phyloP scores from a whole-genome alignment of 768 basidiomycete genomes.

The Lanmaoa pseudosensibilis region DNA sequence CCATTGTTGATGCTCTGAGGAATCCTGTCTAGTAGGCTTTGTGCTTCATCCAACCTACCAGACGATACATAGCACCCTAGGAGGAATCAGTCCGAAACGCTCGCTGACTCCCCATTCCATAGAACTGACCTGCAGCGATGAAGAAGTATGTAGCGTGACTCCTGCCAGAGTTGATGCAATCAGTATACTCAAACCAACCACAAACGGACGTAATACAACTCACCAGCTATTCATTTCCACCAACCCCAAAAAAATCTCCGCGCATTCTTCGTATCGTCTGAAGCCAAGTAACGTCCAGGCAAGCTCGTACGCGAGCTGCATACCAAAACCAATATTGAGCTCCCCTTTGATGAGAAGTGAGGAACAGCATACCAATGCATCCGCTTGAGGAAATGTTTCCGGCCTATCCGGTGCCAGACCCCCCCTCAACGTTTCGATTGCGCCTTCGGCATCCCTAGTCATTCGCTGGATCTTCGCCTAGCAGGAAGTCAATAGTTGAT shows the following conservation, averaged over 20 bases:
- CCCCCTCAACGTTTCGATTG: constrained; percentile 59
- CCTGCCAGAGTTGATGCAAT: constrained; percentile 38
- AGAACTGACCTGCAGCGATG: constrained; percentile 61
- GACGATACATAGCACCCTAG: constrained; percentile 63
- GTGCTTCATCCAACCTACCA: constrained; percentile 56
- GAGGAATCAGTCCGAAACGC: neutral
- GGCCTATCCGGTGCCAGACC: constrained; percentile 54
- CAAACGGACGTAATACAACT: constrained; percentile 14
- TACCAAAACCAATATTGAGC: neutral
- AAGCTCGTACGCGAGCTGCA: constrained; percentile 72
- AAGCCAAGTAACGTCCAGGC: constrained; percentile 73
- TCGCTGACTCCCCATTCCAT: neutral
- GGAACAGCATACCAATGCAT: constrained; percentile 52
- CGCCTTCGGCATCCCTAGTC: constrained; percentile 60
- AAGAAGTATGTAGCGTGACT: constrained; percentile 80
- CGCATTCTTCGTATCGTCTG: constrained; percentile 64
- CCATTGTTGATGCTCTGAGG: constrained; percentile 57
- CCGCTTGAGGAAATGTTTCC: constrained; percentile 67
- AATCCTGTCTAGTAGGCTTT: constrained; percentile 60
- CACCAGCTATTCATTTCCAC: constrained; percentile 72
- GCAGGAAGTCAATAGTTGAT: neutral
- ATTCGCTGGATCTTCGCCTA: constrained; percentile 79
- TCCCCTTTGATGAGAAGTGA: neutral
- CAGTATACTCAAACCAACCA: neutral
- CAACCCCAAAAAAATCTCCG: constrained; percentile 62